Evolutionary conservation across 1,139 yeast genomes (phyloP), one percentile per base, ranked within the genome.

Genomic region (Kodamaea derodonti): DNA sequence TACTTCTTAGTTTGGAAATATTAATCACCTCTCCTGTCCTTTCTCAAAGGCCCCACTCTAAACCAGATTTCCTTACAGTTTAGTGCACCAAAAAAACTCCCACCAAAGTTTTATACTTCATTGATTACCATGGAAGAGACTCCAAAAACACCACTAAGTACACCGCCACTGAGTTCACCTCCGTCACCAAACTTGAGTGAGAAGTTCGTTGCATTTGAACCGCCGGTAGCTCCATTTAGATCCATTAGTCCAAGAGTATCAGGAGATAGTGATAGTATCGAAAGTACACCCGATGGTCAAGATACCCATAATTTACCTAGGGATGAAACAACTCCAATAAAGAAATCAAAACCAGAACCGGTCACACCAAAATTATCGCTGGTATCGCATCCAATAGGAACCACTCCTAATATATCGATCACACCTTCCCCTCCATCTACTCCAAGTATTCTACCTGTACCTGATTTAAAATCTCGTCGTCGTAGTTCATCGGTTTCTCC

Each of bases 101-200:
- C 39, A n/a, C 36, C 41, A 12, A 24, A 33, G n/a, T n/a, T n/a
- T n/a, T n/a, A n/a, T n/a, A n/a, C n/a, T 3, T 28, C 32, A 12
- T 39, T 39, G 5, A 27, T 28, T 9, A 17, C 36, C 10, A 13
- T 30, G 22, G 34, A 30, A 7, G 40, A 39, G 10, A 31, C 27
- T 5, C 23, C 29, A 40, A 51, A 44, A 45, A 49, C 34, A 42
- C 58, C 18, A 52, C 62, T 5, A 62, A 63, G 2, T 52, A 46
- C 30, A 43, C 47, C 4, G 47, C 60, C 4, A 39, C 49, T 29
- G 36, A 25, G 28, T 11, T 25, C 28, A 14, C 12, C 28, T 4
- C 28, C 28, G 7, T 25, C 28, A 9, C 28, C 28, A 9, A 10
- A 11, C 14, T 4, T 25, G 15, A 11, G 17, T 14, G 17, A 25